These are phyloP conservation scores for Astrothelium subdiscretum DNA, from an alignment of 495 filamentous ascomycete species.

Conservation along the genomic window DNA sequence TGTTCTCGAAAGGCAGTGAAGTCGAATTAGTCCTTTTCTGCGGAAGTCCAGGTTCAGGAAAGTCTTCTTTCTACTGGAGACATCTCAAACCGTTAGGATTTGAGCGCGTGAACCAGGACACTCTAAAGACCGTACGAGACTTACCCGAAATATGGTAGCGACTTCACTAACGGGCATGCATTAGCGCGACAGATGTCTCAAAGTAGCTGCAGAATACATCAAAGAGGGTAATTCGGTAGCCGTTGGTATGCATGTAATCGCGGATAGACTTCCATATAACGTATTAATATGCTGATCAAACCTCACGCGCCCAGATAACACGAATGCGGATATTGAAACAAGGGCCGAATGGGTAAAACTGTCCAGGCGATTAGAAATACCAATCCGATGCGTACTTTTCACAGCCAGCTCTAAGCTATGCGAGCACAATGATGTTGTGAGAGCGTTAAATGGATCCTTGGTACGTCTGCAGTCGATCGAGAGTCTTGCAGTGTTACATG, in stretches of 20 bases:
- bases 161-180: slow-evolving; percentile 10
- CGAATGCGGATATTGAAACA: slow-evolving; percentile 70
- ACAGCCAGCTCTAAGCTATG: slow-evolving; percentile 60
- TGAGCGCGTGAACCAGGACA: slow-evolving; percentile 82
- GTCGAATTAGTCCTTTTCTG: slow-evolving; percentile 75
- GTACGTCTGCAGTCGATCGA: slow-evolving; percentile 20
- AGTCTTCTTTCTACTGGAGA: slow-evolving; percentile 80
- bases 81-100: slow-evolving; percentile 70
- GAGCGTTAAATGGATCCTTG: slow-evolving; percentile 53
- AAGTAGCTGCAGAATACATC: slow-evolving; percentile 56
- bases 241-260: slow-evolving; percentile 48
- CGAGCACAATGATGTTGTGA: slow-evolving; percentile 80
- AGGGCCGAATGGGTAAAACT: slow-evolving; percentile 64
- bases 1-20: slow-evolving; percentile 51
- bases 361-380: slow-evolving; percentile 55
- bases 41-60: slow-evolving; percentile 80
- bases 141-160: slow-evolving; percentile 6
- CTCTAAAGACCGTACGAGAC: slow-evolving; percentile 58
- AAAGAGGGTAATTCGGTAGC: slow-evolving; percentile 54
- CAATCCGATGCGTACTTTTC: slow-evolving; percentile 81
- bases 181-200: slow-evolving; percentile 73
- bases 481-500: not conserved
- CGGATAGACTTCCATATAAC: slow-evolving; percentile 3
- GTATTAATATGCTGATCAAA: slow-evolving; percentile 4
- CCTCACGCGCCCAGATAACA: slow-evolving; percentile 57